A percentile compares a stretch with the other conserved stretches of the same genome.
phyloP scores from a whole-genome alignment of 495 filamentous ascomycete species.

The Trichoderma asperelloides region DNA sequence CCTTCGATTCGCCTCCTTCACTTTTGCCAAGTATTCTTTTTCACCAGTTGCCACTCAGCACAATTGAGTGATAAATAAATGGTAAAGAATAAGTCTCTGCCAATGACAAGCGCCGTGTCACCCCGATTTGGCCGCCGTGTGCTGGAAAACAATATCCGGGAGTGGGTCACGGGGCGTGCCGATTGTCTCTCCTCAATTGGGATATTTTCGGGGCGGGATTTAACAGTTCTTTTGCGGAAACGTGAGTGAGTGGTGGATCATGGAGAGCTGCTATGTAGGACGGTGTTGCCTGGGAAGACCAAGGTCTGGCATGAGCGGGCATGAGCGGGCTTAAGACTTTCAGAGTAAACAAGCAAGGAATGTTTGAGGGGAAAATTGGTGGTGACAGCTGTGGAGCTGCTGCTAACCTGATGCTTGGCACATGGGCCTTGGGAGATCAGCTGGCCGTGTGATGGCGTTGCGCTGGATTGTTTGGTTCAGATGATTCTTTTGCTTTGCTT shows the following conservation, averaged over 20 bases:
- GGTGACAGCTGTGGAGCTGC: background rate
- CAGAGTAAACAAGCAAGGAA: background rate
- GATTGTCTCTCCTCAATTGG: background rate
- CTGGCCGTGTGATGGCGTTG: background rate
- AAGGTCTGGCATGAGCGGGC: background rate
- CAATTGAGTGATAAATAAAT: background rate
- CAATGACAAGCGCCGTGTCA: background rate
- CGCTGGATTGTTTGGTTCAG: background rate
- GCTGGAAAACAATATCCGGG: background rate
- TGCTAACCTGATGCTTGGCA: background rate
- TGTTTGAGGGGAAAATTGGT: background rate
- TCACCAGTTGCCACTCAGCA: background rate
- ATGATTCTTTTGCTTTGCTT: background rate
- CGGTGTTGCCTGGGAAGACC: background rate
- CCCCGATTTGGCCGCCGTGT: background rate
- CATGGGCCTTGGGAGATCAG: background rate
- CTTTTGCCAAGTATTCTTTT: background rate
- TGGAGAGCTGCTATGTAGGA: background rate
- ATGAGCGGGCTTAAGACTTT: background rate
- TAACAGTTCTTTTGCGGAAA: background rate
- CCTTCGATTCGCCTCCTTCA: background rate
- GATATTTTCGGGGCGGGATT: background rate
- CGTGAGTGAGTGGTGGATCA: background rate
- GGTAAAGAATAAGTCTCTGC: background rate
- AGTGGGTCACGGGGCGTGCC: constrained; percentile 1